phyloP scores from a whole-genome alignment of 108 stramenopile genomes.

The Cyclostephanos invisitatus region DNA sequence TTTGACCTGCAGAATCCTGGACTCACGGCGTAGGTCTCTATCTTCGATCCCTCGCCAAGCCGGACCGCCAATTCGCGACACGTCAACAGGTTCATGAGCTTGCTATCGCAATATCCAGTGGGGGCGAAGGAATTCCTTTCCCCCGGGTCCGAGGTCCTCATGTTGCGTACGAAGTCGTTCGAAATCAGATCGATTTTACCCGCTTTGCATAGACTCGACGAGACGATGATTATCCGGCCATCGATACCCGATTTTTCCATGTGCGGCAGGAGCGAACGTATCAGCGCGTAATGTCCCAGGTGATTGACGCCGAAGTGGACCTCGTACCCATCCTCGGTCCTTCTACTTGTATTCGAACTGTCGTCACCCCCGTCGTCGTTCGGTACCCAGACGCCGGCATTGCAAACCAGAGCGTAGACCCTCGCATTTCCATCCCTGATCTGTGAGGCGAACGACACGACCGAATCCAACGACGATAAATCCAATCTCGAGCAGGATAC shows the following conservation, averaged over 20 bases:
- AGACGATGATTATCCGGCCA: slow-evolving; percentile 37
- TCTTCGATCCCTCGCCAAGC: slow-evolving; percentile 27
- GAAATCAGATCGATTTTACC: slow-evolving; percentile 38
- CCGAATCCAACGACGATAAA: slow-evolving; percentile 42
- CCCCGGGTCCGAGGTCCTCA: slow-evolving; percentile 7
- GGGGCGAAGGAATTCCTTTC: slow-evolving; percentile 27
- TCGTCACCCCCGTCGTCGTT: slow-evolving; percentile 36
- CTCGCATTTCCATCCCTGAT: neutral
- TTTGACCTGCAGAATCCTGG: slow-evolving; percentile 48
- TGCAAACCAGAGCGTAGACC: slow-evolving; percentile 35
- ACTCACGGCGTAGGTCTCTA: slow-evolving; percentile 44
- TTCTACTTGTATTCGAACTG: slow-evolving; percentile 20
- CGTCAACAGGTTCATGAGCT: slow-evolving; percentile 51
- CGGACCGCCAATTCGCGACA: slow-evolving; percentile 33
- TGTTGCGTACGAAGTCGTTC: slow-evolving; percentile 39
- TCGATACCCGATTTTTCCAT: slow-evolving; percentile 23
- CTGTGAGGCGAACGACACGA: slow-evolving; percentile 26
- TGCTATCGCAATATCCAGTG: slow-evolving; percentile 54
- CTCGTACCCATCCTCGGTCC: slow-evolving; percentile 47
- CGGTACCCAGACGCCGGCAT: slow-evolving; percentile 51
- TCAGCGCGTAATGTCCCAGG: slow-evolving; percentile 37
- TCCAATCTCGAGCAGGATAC: slow-evolving; percentile 38
- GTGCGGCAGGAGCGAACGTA: slow-evolving; percentile 5
- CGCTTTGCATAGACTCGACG: slow-evolving; percentile 33
- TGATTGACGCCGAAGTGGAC: slow-evolving; percentile 51